Base-by-base conservation (phyloP, 2,329 filamentous ascomycete species). In the Aureobasidium sp. region DNA sequence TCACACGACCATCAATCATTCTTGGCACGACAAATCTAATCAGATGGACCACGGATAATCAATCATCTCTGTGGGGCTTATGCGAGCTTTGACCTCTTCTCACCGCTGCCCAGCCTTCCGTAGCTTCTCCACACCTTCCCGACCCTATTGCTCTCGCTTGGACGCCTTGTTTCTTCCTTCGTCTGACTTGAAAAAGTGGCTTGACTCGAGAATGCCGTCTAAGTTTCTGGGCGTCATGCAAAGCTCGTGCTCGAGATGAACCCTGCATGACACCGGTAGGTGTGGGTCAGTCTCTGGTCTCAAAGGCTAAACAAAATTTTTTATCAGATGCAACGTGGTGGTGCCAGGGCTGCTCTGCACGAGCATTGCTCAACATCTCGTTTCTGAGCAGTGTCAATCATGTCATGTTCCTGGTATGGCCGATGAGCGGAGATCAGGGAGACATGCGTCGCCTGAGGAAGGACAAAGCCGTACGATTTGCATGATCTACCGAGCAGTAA, bases 1-100 rank as follows among this genome's bases (percentile, higher is more conserved):
- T 47, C 42, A 58, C 41, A 48, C 13, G 46, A 34, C 34, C 23
- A 37, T 37, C 12, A 3, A 15, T 15, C 3, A 3, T 47, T 27
- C 47, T 37, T 20, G 20, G 32, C 29, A 17, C 4, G 15, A 7
- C 9, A 27, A 44, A 61, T 51, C 58, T 52, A 61, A 61, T 61
- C 58, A 61, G 58, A 61, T 61, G 57, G 57, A 29, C 5, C 2
- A 12, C 34, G 23, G 46, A 61, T 61, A 42, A 52, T 51, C 46
- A 23, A n/a, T 26, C 17, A 36, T 32, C 26, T 46, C 1, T 26
- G 27, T 6, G 34, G 12, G 12, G 12, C 12, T 15, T 5, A 2
- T 37, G 13, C 10, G 42, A 50, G 52, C 52, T 56, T 44, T 20
- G 52, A 34, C 37, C 52, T 15, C 3, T 48, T n/a, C 27, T 55